A percentile compares a stretch with the other conserved stretches of the same genome.
Conservation (phyloP, 1,139 yeast genomes). For the Fermentozyma sake region DNA sequence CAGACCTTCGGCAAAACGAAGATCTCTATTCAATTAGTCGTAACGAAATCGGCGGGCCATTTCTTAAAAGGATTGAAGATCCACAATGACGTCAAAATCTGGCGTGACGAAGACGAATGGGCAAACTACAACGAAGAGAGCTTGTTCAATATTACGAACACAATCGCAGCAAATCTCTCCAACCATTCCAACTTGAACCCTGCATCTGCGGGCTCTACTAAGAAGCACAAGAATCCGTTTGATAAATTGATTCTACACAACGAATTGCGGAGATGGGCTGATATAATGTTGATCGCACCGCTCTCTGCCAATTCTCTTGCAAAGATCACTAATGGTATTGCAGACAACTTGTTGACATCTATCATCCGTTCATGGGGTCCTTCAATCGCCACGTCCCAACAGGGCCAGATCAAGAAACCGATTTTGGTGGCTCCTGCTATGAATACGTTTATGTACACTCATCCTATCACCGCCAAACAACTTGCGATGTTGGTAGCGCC, state of each 20-base stretch:
- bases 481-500: conserved; percentile 47
- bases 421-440: conserved; percentile 92
- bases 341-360: conserved; percentile 83
- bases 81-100: conserved; percentile 77
- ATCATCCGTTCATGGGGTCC: conserved; percentile 93
- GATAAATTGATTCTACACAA: conserved; percentile 67
- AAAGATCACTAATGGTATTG: conserved; percentile 83
- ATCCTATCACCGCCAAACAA: conserved; percentile 88
- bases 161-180: conserved; percentile 6
- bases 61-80: conserved; percentile 76
- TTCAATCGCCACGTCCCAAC: conserved; percentile 13
- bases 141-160: too few relatives aligned
- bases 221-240: conserved; percentile 34
- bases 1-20: conserved; percentile 68
- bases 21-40: conserved; percentile 79
- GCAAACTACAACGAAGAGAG: conserved; percentile 46
- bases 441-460: conserved; percentile 95
- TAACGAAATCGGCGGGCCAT: conserved; percentile 79
- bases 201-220: conserved; percentile 13
- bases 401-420: conserved; percentile 47
- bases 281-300: conserved; percentile 85
- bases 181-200: conserved; percentile 3
- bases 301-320: conserved; percentile 91
- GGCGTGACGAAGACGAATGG: conserved; percentile 97
- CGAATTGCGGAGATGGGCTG: conserved; percentile 94